Conservation (phyloP, 1,284 basidiomycete species). For the Ceratobasidium sp. region DNA sequence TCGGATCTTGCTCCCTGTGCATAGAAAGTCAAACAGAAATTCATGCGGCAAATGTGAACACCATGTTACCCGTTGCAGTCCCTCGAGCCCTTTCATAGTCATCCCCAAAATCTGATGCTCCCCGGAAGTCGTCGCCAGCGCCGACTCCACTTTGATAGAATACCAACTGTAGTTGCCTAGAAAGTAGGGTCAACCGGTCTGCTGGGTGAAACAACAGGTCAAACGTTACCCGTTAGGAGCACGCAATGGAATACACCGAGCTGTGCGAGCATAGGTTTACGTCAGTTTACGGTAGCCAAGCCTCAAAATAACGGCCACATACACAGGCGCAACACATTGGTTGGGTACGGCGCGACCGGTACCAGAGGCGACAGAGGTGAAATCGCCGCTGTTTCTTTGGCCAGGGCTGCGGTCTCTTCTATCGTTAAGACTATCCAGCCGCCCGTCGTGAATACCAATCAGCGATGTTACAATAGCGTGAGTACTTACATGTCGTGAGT, state of each 20-base stretch:
- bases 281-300: background rate
- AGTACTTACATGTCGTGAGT: slow-evolving; percentile 30
- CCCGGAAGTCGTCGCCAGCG: slow-evolving; percentile 33
- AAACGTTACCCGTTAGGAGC: slow-evolving; percentile 10
- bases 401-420: slow-evolving; percentile 18
- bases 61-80: slow-evolving; percentile 20
- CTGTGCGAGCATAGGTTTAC: slow-evolving; percentile 4
- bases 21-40: background rate
- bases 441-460: background rate
- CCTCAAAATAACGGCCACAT: background rate
- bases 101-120: slow-evolving; percentile 22
- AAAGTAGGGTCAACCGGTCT: background rate
- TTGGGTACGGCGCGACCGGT: slow-evolving; percentile 20
- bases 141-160: slow-evolving; percentile 49
- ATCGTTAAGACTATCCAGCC: background rate
- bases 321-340: slow-evolving; percentile 41
- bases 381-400: slow-evolving; percentile 1
- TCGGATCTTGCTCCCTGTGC: slow-evolving; percentile 45
- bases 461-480: background rate
- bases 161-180: slow-evolving; percentile 42
- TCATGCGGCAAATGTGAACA: background rate
- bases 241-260: slow-evolving; percentile 27
- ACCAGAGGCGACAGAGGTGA: background rate
- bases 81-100: slow-evolving; percentile 33
- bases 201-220: background rate